These are phyloP conservation scores for Solanum ossicruentum DNA, from an alignment of 257 asterid genomes.

Conservation along the genomic window DNA sequence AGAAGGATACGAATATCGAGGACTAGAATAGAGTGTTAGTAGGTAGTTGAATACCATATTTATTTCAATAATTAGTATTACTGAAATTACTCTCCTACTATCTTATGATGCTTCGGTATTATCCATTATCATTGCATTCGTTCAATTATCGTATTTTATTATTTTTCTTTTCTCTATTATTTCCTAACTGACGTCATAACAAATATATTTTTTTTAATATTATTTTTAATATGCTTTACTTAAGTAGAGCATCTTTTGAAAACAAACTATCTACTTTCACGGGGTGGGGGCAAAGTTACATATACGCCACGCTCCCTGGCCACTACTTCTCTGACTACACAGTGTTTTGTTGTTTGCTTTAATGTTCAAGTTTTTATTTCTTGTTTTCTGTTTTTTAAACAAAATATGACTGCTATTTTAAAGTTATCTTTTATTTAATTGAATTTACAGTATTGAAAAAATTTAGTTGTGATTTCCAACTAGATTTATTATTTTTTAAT, in stretches of 20 bases:
- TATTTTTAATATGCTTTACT: no score
- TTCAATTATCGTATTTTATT: not conserved
- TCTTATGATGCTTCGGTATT: not conserved
- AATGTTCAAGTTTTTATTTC: no score
- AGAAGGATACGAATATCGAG: not conserved
- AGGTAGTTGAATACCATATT: not conserved
- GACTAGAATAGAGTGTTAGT: not conserved
- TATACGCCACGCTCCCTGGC: not conserved
- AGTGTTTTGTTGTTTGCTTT: no score
- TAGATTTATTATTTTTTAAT: no score
- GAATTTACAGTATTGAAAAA: not conserved
- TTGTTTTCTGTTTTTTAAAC: no score
- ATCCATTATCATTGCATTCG: not conserved
- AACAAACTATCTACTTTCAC: no score
- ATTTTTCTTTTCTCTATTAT: not conserved
- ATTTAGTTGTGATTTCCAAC: not conserved
- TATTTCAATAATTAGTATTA: no score
- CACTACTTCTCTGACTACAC: not conserved
- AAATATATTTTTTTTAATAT: no score
- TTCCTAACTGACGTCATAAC: no score
- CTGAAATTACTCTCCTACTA: not conserved
- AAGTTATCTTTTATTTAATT: no score
- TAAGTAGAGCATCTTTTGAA: not conserved
- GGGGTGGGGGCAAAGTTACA: not conserved
- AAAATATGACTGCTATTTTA: no score